Conservation (phyloP, 768 basidiomycete genomes). For the Floccularia luteovirens region DNA sequence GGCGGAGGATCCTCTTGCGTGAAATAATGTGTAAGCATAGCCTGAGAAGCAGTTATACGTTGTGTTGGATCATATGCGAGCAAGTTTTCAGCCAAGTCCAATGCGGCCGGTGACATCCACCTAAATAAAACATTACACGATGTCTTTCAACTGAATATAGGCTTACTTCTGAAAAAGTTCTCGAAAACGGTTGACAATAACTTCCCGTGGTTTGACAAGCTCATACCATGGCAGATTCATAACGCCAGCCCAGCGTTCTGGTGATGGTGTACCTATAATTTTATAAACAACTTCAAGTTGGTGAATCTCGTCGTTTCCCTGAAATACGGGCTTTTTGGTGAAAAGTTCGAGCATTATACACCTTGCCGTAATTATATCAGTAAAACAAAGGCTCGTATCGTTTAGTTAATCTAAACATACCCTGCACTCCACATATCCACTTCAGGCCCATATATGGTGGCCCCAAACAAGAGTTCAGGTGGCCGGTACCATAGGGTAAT, state of each 20-base stretch:
- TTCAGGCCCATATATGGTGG: conserved; percentile 93
- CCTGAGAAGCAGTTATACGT: conserved; percentile 72
- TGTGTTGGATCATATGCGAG: conserved; percentile 75
- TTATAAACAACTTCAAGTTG: conserved; percentile 92
- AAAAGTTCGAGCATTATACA: conserved; percentile 99
- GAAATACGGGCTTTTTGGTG: conserved; percentile 94
- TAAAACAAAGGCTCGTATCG: not conserved
- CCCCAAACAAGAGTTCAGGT: conserved; percentile 90
- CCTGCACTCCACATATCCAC: conserved; percentile 99
- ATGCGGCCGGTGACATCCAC: conserved; percentile 79
- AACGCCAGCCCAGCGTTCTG: conserved; percentile 77
- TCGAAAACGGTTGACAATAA: conserved; percentile 67
- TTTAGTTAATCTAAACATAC: conserved; percentile 32
- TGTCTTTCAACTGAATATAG: too few species aligned
- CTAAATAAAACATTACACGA: conserved; percentile 40
- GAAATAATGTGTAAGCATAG: conserved; percentile 83
- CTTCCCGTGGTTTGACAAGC: conserved; percentile 85
- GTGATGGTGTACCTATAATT: conserved; percentile 82
- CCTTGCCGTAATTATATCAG: conserved; percentile 29
- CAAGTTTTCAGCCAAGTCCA: conserved; percentile 82
- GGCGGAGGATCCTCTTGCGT: conserved; percentile 68
- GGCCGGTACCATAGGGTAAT: conserved; percentile 99
- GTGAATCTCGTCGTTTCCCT: conserved; percentile 96
- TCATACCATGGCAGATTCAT: conserved; percentile 95
- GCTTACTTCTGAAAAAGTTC: conserved; percentile 80